These are phyloP conservation scores for Eremothecium gossypii DNA, from an alignment of 1,139 yeast species.

Conservation along the genomic window DNA sequence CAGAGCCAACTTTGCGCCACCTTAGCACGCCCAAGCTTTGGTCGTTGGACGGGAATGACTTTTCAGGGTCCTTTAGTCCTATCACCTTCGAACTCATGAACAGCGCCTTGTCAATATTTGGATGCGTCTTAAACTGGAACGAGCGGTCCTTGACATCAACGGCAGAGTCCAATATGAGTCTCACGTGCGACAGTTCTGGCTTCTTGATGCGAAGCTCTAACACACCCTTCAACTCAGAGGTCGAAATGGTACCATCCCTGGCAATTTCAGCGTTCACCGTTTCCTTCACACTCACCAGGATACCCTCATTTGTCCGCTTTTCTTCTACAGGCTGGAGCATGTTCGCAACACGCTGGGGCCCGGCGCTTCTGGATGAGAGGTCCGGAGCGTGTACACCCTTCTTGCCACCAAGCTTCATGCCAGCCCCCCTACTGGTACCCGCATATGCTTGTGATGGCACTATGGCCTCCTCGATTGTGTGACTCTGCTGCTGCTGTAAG, in stretches of 20 bases:
- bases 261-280: conserved; percentile 66
- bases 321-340: conserved; percentile 21
- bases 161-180: conserved; percentile 45
- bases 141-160: conserved; percentile 26
- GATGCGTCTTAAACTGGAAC: conserved; percentile 85
- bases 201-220: conserved; percentile 80
- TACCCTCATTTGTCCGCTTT: conserved; percentile 53
- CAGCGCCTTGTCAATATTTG: conserved; percentile 76
- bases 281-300: conserved; percentile 70
- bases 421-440: conserved; percentile 14
- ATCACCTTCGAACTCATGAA: conserved; percentile 52
- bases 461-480: neutral
- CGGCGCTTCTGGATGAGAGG: conserved; percentile 9
- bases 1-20: conserved; percentile 68
- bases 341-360: conserved; percentile 18
- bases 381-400: conserved; percentile 18
- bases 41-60: conserved; percentile 86
- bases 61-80: conserved; percentile 65
- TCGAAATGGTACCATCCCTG: conserved; percentile 72
- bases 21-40: conserved; percentile 84
- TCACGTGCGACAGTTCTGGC: conserved; percentile 54
- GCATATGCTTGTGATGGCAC: conserved; percentile 9
- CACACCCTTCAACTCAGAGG: conserved; percentile 83
- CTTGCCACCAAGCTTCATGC: conserved; percentile 21
- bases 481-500: conserved; percentile 18